Evolutionary conservation across 148 eudicot genomes (phyloP).

Genomic region (Vaccinium darrowii): DNA sequence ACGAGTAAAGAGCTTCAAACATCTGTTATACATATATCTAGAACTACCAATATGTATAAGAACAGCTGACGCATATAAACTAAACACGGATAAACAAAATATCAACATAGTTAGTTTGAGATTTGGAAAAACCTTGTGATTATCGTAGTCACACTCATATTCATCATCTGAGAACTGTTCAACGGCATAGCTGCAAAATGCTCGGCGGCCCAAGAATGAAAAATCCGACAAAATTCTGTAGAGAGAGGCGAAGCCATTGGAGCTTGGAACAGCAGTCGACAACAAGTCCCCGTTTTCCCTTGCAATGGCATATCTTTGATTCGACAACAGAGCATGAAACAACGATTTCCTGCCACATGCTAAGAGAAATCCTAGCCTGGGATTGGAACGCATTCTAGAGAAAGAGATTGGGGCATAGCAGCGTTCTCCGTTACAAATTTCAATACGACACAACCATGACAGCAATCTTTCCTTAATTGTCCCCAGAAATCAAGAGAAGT

Average conservation of each 20-base stretch:
- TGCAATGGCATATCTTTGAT: conserved; percentile 12
- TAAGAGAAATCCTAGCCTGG: conserved; percentile 42
- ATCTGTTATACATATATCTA: not conserved
- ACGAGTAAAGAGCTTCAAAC: not conserved
- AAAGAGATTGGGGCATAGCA: conserved; percentile 37
- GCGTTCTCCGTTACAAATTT: not conserved
- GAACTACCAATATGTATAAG: not conserved
- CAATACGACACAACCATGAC: not conserved
- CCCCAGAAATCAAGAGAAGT: not conserved
- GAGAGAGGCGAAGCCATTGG: conserved; percentile 15
- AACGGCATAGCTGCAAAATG: conserved; percentile 49
- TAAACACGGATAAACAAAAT: not conserved
- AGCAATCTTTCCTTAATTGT: not conserved
- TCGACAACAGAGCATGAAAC: conserved; percentile 23
- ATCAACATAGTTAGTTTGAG: not conserved
- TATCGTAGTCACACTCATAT: conserved; percentile 94
- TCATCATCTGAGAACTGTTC: conserved; percentile 99
- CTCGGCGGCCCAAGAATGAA: conserved; percentile 17
- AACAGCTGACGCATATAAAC: not conserved
- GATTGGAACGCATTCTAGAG: conserved; percentile 49
- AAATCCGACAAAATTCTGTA: conserved; percentile 25
- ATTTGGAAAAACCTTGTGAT: conserved; percentile 48
- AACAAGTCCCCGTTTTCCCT: not conserved
- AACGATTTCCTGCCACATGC: conserved; percentile 34
- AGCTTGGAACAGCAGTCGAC: conserved; percentile 3